A percentile compares a stretch with the other conserved stretches of the same genome.
Evolutionary conservation across 202 grass and related monocot genomes (phyloP).

Genomic region (Carex sylvatica): DNA sequence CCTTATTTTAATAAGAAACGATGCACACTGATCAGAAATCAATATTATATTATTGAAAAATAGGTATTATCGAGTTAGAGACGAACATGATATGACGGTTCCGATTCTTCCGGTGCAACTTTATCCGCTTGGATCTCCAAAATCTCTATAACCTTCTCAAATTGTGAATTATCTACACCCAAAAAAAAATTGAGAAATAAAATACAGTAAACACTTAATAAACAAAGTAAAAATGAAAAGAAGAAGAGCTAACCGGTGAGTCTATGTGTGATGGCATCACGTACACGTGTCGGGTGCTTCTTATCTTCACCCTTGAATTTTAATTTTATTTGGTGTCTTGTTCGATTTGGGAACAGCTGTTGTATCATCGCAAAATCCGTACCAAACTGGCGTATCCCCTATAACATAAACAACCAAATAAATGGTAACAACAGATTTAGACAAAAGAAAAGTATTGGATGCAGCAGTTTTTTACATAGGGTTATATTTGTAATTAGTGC

Average conservation of each 20-base stretch:
- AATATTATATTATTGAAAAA: not conserved
- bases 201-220: not conserved
- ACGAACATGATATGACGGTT: not conserved
- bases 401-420: conserved; percentile 24
- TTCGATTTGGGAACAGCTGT: conserved; percentile 71
- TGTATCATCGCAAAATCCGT: conserved; percentile 98
- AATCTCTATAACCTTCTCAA: conserved; percentile 34
- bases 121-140: conserved; percentile 24
- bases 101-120: conserved; percentile 11
- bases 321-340: conserved; percentile 60
- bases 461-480: no score
- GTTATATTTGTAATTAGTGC: no score
- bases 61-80: not conserved
- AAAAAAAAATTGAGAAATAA: not conserved
- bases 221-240: conserved; percentile 9
- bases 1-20: conserved; percentile 7
- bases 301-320: conserved; percentile 89
- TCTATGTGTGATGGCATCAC: conserved; percentile 65
- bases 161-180: conserved; percentile 32
- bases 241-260: conserved; percentile 43
- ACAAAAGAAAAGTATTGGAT: not conserved
- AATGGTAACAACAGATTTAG: conserved; percentile 17
- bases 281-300: conserved; percentile 59
- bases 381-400: conserved; percentile 93
- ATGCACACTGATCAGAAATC: conserved; percentile 13